A percentile compares a stretch with the other conserved stretches of the same genome.
These are phyloP conservation scores for Salix brachista DNA, from an alignment of 345 rosid genomes.

Conservation along the genomic window DNA sequence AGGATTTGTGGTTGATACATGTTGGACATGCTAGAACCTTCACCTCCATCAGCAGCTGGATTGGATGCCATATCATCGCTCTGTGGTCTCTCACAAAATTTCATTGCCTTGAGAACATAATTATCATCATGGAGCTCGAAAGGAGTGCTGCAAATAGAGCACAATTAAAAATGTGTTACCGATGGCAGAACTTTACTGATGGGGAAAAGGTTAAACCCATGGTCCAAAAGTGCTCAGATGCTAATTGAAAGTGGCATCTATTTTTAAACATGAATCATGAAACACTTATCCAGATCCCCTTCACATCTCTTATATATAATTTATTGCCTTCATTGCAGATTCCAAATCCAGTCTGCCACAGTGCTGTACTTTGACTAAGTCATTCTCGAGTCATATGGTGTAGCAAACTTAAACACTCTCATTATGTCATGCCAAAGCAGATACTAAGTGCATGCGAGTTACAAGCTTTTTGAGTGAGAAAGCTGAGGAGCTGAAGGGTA, in stretches of 20 bases:
- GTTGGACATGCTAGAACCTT: conserved; percentile 52
- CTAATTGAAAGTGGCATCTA: background rate
- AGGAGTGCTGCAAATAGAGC: conserved; percentile 65
- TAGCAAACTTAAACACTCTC: background rate
- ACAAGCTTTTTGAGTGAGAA: background rate
- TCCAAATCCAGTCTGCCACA: background rate
- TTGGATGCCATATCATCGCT: conserved; percentile 35
- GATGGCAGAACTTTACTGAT: background rate
- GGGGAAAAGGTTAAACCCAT: background rate
- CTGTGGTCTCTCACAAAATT: conserved; percentile 54
- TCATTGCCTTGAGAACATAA: conserved; percentile 94
- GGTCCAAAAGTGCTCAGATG: background rate
- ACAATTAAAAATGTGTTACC: background rate
- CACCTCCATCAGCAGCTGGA: conserved; percentile 37
- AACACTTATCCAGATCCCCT: background rate
- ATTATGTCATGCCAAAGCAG: background rate
- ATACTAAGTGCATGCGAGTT: background rate
- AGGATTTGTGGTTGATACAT: conserved; percentile 41
- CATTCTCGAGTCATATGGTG: background rate
- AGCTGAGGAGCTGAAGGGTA: background rate
- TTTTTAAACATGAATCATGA: background rate
- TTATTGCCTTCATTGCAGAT: background rate
- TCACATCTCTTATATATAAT: conserved; percentile 1
- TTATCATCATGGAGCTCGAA: conserved; percentile 98
- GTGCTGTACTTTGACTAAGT: background rate